Percentiles rank a stretch among this genome's conserved stretches.
These are phyloP conservation scores for Claviceps sp. DNA, from an alignment of 2,329 filamentous ascomycete genomes.

Conservation along the genomic window DNA sequence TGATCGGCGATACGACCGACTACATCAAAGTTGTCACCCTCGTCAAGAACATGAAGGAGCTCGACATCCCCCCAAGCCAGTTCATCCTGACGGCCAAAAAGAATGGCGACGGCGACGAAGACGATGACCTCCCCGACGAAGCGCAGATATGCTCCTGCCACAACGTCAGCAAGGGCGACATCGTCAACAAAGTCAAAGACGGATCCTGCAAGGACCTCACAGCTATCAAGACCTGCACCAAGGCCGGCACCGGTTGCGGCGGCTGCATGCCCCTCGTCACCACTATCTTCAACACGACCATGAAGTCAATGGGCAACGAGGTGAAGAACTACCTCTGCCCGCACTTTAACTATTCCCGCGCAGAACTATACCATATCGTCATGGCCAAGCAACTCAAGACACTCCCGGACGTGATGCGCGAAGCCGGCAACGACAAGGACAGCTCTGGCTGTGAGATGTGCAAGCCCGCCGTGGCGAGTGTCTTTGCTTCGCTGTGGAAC, in stretches of 20 bases:
- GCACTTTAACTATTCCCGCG: slow-evolving; percentile 72
- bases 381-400: slow-evolving; percentile 65
- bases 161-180: slow-evolving; percentile 77
- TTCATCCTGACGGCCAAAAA: slow-evolving; percentile 70
- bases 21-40: slow-evolving; percentile 81
- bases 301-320: slow-evolving; percentile 74
- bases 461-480: slow-evolving; percentile 70
- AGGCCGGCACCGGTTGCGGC: slow-evolving; percentile 81
- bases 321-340: slow-evolving; percentile 77
- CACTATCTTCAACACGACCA: slow-evolving; percentile 79
- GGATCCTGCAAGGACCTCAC: slow-evolving; percentile 70
- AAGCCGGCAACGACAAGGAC: slow-evolving; percentile 55
- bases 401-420: slow-evolving; percentile 64
- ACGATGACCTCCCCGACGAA: slow-evolving; percentile 66
- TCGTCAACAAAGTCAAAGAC: slow-evolving; percentile 58
- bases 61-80: slow-evolving; percentile 67
- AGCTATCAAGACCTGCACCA: slow-evolving; percentile 79
- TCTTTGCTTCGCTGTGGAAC: slow-evolving; percentile 73
- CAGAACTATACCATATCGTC: slow-evolving; percentile 82
- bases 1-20: slow-evolving; percentile 86
- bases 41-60: slow-evolving; percentile 68
- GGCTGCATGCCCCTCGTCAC: slow-evolving; percentile 83
- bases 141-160: slow-evolving; percentile 88
- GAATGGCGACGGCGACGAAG: slow-evolving; percentile 51
- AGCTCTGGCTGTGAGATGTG: slow-evolving; percentile 78